These are phyloP conservation scores for Teratosphaeria epicoccoides DNA, from an alignment of 2,329 filamentous ascomycete species.

Conservation along the genomic window DNA sequence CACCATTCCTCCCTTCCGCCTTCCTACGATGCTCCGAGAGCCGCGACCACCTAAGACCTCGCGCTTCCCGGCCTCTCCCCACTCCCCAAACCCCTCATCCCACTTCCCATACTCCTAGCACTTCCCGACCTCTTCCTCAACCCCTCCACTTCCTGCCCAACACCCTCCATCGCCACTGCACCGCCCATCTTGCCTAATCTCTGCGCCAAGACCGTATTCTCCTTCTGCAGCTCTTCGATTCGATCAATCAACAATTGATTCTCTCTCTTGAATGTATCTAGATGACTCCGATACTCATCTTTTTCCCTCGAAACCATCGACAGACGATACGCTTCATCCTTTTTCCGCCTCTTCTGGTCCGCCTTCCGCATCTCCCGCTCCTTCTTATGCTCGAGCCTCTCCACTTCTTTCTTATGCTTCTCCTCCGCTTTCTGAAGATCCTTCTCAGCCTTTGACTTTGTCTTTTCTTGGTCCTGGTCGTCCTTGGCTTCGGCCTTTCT, in stretches of 20 bases:
- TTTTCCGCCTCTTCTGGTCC: conserved; percentile 36
- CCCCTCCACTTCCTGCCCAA: conserved; percentile 4
- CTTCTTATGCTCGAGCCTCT: conserved; percentile 39
- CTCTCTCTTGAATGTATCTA: conserved; percentile 39
- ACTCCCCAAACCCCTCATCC: conserved; percentile 20
- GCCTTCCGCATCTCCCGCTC: conserved; percentile 31
- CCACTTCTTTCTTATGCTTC: conserved; percentile 51
- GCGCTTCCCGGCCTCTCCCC: not conserved
- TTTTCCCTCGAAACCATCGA: conserved; percentile 37
- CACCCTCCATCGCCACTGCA: conserved; percentile 4
- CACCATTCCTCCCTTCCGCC: no score
- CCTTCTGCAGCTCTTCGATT: conserved; percentile 45
- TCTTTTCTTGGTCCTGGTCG: conserved; percentile 42
- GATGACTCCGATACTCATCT: conserved; percentile 36
- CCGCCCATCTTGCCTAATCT: conserved; percentile 26
- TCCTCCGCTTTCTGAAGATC: conserved; percentile 56
- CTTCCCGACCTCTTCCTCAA: not conserved
- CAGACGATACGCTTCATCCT: conserved; percentile 39
- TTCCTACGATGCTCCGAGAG: no score
- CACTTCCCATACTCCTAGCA: conserved; percentile 1
- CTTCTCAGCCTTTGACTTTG: conserved; percentile 54
- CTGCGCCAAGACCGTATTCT: conserved; percentile 44
- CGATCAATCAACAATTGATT: conserved; percentile 40
- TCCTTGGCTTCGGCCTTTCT: conserved; percentile 29
- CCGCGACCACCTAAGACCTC: not conserved